A percentile compares a stretch with the other conserved stretches of the same genome.
phyloP scores from a whole-genome alignment of 352 stramenopile species.

The Plasmopara muralis region DNA sequence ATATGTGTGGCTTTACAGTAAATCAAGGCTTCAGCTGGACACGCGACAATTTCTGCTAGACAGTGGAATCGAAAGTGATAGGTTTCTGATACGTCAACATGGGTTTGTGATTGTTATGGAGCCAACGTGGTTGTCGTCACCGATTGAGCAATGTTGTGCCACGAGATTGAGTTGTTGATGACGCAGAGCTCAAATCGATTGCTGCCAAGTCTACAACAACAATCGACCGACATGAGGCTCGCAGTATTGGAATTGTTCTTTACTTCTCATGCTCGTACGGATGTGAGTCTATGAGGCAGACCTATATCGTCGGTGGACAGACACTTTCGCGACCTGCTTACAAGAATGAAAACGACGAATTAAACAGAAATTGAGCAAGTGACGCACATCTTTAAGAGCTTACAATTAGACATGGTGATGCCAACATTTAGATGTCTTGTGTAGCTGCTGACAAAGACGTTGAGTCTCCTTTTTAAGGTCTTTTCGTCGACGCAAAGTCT shows the following conservation, averaged over 20 bases:
- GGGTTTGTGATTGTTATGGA: slow-evolving; percentile 74
- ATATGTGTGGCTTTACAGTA: too few relatives aligned
- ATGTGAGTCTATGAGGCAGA: slow-evolving; percentile 45
- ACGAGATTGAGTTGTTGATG: slow-evolving; percentile 26
- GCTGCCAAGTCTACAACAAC: slow-evolving; percentile 14
- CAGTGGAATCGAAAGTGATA: neutral
- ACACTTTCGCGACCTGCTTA: slow-evolving; percentile 42
- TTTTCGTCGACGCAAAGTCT: slow-evolving; percentile 68
- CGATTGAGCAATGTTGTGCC: slow-evolving; percentile 55
- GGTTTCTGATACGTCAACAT: slow-evolving; percentile 10
- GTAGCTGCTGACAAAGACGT: slow-evolving; percentile 77
- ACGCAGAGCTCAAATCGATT: slow-evolving; percentile 15
- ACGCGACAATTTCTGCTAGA: neutral
- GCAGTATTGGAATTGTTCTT: slow-evolving; percentile 66
- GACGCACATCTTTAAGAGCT: slow-evolving; percentile 47
- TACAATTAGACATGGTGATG: slow-evolving; percentile 74
- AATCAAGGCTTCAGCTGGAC: neutral
- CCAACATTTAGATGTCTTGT: slow-evolving; percentile 62
- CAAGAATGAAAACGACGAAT: slow-evolving; percentile 21
- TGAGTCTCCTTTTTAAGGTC: slow-evolving; percentile 65
- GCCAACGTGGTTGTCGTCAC: slow-evolving; percentile 60
- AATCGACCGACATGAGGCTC: slow-evolving; percentile 41
- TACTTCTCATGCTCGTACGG: slow-evolving; percentile 40
- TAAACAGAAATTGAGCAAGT: slow-evolving; percentile 28
- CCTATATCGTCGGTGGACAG: slow-evolving; percentile 29